Base-by-base conservation (phyloP, 805 yeast genomes). In the Nakazawaea laoshanensis region DNA sequence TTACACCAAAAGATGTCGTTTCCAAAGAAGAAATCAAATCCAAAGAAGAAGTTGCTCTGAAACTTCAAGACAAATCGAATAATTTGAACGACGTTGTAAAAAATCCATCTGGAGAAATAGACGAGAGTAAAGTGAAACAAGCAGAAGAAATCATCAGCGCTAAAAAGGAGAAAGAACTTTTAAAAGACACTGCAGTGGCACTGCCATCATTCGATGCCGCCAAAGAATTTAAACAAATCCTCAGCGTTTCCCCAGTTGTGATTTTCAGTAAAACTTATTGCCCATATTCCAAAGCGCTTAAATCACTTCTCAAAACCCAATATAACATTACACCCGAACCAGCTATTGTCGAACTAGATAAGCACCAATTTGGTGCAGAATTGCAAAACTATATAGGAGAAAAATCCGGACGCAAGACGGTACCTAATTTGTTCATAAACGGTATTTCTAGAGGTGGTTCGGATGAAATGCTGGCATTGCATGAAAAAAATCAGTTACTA, bases 401-500 rank as follows among this genome's bases (percentile, higher is more conserved):
- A 32, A 54, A 67, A 36, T 74, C 95, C 4, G 94, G 92, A 5
- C 74, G 96, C 45, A 59, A 59, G 19, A 89, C 97, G 0, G 98
- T 92, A 10, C 98, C 98, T 17, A 92, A 92, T 50, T 70, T 92
- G 14, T 64, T 85, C 34, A 70, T 89, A 34, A 80, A 77, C 36
- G 80, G 82, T 7, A 53, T 68, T 17, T 77, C 89, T 30, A 68
- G 82, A 43, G 98, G 98, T 24, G 98, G 98, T 3, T 74, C 74
- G 25, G 96, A 86, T 53, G 96, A 88, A 36, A 73, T 92, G 52
- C 62, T 55, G 17, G 64, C 59, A 21, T 58, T 85, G 37, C 87
- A 84, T 47, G 61, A 65, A 14, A 59, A 65, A 1, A 79, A 77
- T 19, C 58, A 56, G 31, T 63, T 89, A 36, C 60, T 70, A 19